A percentile compares a stretch with the other conserved stretches of the same genome.
These are phyloP conservation scores for Cercospora janseana DNA, from an alignment of 2,329 filamentous ascomycete genomes.

Conservation along the genomic window DNA sequence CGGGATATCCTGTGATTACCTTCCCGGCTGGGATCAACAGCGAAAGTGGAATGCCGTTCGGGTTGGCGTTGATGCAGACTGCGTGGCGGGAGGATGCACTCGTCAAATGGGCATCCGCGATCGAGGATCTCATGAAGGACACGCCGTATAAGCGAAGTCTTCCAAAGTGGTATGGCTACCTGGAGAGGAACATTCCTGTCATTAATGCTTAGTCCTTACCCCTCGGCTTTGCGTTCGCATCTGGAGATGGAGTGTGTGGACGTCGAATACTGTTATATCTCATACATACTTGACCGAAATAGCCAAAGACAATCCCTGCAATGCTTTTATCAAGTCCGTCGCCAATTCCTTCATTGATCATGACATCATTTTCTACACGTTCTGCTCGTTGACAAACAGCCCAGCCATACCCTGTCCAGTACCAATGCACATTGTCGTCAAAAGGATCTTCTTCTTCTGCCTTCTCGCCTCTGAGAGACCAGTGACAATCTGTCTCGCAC, in stretches of 20 bases:
- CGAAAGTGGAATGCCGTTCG: conserved; percentile 47
- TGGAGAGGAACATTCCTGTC: conserved; percentile 41
- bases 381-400: conserved; percentile 64
- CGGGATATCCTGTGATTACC: conserved; percentile 71
- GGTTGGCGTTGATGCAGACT: conserved; percentile 41
- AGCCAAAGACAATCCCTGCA: not conserved
- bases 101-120: conserved; percentile 44
- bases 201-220: conserved; percentile 17
- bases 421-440: conserved; percentile 86
- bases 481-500: conserved; percentile 80
- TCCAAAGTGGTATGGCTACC: conserved; percentile 42
- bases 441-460: conserved; percentile 48
- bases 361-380: conserved; percentile 2
- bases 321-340: not conserved
- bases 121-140: conserved; percentile 41
- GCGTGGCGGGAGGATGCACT: conserved; percentile 37
- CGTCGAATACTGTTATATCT: too few relatives aligned
- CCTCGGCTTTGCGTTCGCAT: too few relatives aligned
- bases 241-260: too few relatives aligned
- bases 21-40: conserved; percentile 60
- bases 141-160: conserved; percentile 29
- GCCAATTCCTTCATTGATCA: not conserved
- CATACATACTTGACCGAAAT: not conserved
- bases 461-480: conserved; percentile 49
- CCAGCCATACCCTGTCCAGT: conserved; percentile 67